Base-by-base conservation (phyloP, 2,329 filamentous ascomycete genomes). In the Colletotrichum incanum region DNA sequence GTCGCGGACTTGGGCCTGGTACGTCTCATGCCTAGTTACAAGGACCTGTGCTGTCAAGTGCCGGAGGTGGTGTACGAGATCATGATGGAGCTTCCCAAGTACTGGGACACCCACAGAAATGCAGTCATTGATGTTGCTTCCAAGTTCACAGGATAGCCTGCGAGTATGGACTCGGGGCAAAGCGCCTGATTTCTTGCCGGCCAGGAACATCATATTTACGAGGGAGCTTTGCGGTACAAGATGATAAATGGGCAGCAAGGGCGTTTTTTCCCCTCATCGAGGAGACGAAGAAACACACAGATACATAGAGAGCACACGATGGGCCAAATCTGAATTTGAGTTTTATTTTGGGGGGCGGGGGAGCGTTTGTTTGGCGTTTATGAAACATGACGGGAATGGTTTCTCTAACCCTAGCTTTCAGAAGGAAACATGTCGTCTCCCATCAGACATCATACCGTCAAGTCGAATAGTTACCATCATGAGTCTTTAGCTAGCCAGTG, bases 1-100 rank as follows among this genome's bases (percentile, higher is more conserved):
- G 67, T 62, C 0, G 7, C 67, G 0, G 56, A 71, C 20, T 37
- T 67, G 5, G n/a, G 41, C 14, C 26, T 28, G 18, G 20, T 71
- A 2, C 20, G 63, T 1, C 2, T 8, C 8, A 50, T 43, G 37
- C 34, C 63, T 2, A 41, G 56, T 2, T 71, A 56, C n/a, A 45
- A 50, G 4, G 12, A 50, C 1, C 54, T 71, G 2, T 28, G 43
- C 3, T 5, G 12, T 9, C 28, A 26, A 1, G 16, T 55, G 7
- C 67, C 67, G 1, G 67, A 52, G 7, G 16, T 71, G 18, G 62
- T 18, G 2, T 11, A 60, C 9, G 54, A 60, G 11, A 55, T 71
- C 6, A 59, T 56, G 0, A 20, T 28, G 1, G 67, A 71, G 28
- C 34, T 26, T 18, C 67, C 62, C 1, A 60, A 47, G 45, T 70